Evolutionary conservation across 140 eudicot species (phyloP).

Genomic region (Bidens hawaiensis): DNA sequence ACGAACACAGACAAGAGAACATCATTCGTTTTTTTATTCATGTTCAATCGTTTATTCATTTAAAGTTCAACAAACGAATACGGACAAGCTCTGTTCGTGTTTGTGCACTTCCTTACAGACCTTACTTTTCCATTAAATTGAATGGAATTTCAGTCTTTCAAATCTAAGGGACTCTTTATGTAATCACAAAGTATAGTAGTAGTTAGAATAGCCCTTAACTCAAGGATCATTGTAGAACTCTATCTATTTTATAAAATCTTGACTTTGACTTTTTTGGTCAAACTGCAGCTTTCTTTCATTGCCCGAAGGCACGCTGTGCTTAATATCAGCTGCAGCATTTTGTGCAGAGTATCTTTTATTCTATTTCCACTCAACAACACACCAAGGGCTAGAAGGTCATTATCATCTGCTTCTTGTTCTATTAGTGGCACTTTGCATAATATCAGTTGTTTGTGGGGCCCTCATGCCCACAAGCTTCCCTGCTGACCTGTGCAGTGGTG

Average conservation of each 20-base stretch:
- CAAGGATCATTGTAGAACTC: background rate
- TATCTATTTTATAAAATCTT: background rate
- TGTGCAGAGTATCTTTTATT: constrained; percentile 81
- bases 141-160: too few relatives aligned
- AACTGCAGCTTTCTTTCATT: constrained; percentile 68
- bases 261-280: constrained; percentile 20
- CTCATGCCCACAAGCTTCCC: constrained; percentile 80
- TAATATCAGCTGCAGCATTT: constrained; percentile 80
- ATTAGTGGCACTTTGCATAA: constrained; percentile 66
- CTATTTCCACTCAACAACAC: constrained; percentile 86
- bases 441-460: constrained; percentile 55
- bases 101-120: too few relatives aligned
- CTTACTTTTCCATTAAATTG: too few relatives aligned
- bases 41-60: too few relatives aligned
- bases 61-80: too few relatives aligned
- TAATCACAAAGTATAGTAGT: too few relatives aligned
- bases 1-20: too few relatives aligned
- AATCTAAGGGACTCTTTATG: too few relatives aligned
- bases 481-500: constrained; percentile 63
- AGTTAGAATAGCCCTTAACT: too few relatives aligned
- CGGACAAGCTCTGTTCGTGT: too few relatives aligned
- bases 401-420: constrained; percentile 83
- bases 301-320: constrained; percentile 78
- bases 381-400: constrained; percentile 87
- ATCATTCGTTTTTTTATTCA: too few relatives aligned